Evolutionary conservation across 192 early-diverging fungal species (phyloP), one percentile per base, ranked within the genome.

Genomic region (Phycomyces blakesleeanus): DNA sequence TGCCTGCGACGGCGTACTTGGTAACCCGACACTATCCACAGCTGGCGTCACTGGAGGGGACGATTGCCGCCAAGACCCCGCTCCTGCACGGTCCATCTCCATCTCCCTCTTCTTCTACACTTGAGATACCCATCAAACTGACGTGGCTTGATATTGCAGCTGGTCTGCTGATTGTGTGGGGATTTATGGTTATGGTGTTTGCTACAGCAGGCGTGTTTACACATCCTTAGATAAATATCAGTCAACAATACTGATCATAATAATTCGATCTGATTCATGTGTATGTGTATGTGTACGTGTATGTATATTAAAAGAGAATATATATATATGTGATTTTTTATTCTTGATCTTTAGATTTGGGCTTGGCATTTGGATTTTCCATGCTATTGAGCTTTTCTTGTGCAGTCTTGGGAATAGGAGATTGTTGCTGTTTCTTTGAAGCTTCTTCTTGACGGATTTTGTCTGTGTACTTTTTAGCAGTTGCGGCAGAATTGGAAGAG

Each of bases 141-240:
- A 24, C 39, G 14, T 57, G 55, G 8, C 3, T 69, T 15, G 67
- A 69, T 24, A 18, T 55, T 4, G 52, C 52, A 20, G 73, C 79
- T 1, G 68, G 71, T 14, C 10, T 78, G 9, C 50, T 81, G 18
- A 29, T 81, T 5, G 63, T 76, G 20, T 81, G 76, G 68, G 79
- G 79, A 0, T 47, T 73, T 0, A 67, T 81, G 54, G 79, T 81
- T 1, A 81, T 81, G 79, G 39, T 81, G n/a, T 60, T 81, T 63
- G 74, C 79, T 11, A 76, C 74, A 5, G 38, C 22, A 34, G 63
- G 58, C 56, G 52, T 40, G 37, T 51, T 65, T 42, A 25, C 37
- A 59, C 11, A 44, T 8, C 18, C 18, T 55, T 55, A 34, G 11
- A n/a, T 2, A n/a, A n/a, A n/a, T n/a, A n/a, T n/a, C n/a, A n/a